phyloP scores from a whole-genome alignment of 2,329 filamentous ascomycete species.

The Paracoccidioides brasiliensis region DNA sequence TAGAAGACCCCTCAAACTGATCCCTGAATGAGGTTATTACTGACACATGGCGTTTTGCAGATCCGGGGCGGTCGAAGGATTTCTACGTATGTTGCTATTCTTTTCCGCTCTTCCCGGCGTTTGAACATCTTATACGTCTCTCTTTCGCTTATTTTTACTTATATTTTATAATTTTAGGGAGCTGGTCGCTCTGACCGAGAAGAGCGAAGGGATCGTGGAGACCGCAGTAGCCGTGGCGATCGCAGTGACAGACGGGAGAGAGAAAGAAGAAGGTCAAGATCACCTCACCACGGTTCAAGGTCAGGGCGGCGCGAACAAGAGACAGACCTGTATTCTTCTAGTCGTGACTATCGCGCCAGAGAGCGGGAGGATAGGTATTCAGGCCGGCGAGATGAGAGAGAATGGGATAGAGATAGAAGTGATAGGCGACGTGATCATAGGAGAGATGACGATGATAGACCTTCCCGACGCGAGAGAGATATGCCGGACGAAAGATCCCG shows the following conservation, averaged over 20 bases:
- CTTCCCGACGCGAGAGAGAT: constrained; percentile 43
- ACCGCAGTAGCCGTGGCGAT: constrained; percentile 20
- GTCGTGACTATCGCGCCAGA: constrained; percentile 79
- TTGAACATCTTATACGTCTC: neutral
- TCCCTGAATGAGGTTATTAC: constrained; percentile 20
- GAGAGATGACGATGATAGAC: constrained; percentile 54
- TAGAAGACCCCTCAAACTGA: constrained; percentile 27
- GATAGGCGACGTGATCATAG: constrained; percentile 47
- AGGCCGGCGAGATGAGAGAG: constrained; percentile 57
- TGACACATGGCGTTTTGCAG: constrained; percentile 27
- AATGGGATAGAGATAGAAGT: constrained; percentile 61
- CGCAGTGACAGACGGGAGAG: constrained; percentile 35
- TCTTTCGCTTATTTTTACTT: constrained; percentile 15
- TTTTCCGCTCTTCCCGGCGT: neutral
- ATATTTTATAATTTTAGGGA: constrained; percentile 20
- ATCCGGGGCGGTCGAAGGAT: constrained; percentile 39
- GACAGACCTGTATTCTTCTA: constrained; percentile 80
- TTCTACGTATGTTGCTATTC: neutral
- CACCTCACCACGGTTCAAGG: constrained; percentile 60
- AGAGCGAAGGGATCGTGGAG: constrained; percentile 23
- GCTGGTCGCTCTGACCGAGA: constrained; percentile 35
- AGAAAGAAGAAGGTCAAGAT: constrained; percentile 69
- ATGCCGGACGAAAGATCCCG: constrained; percentile 49
- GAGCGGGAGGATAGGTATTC: constrained; percentile 89
- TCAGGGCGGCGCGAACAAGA: constrained; percentile 58